Base-by-base conservation (phyloP, 352 stramenopile species). In the Pythium brassicae region DNA sequence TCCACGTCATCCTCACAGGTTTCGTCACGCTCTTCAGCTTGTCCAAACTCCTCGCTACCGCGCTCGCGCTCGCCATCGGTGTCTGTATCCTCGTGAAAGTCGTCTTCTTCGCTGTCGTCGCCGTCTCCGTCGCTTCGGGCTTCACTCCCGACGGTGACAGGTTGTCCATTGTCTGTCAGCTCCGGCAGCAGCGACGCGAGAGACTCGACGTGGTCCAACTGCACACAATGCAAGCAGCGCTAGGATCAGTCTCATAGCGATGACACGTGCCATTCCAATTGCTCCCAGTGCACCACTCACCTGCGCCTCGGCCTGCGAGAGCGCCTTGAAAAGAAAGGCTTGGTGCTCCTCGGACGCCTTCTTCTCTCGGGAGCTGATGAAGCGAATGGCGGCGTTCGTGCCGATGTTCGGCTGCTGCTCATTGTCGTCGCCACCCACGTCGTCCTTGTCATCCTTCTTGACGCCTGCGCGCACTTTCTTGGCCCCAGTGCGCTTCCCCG, bases 291-390 rank as follows among this genome's bases (percentile, higher is more conserved):
- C 19, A 37, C 22, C 12, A 17, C 50, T 25, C 27, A 83, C 72
- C 72, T 90, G 80, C 19, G 69, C 63, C 59, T 88, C 70, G 2
- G 76, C 80, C 49, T 88, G 69, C 6, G 74, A 77, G 5, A 90
- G 61, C 35, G 77, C 76, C 4, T 72, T 74, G 20, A 88, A 76
- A 17, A 90, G 61, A 39, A 83, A 90, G 20, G 71, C 68, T 46
- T 84, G 74, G 47, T 90, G 76, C 34, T 64, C 68, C 44, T 83
- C 76, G 0, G 76, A 76, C 11, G 74, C 77, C 49, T 62, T 61
- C 15, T 80, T 73, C 35, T 88, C 80, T 3, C 72, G 58, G 0
- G 66, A 72, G 43, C 80, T 90, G 22, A 85, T 55, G 56, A 86
- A 87, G 2, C 58, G 65, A 22, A 20, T 17, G 2, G 49, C 49